Evolutionary conservation across 352 stramenopile species (phyloP), one percentile per base, ranked within the genome.

Genomic region (Phytophthora cajani): DNA sequence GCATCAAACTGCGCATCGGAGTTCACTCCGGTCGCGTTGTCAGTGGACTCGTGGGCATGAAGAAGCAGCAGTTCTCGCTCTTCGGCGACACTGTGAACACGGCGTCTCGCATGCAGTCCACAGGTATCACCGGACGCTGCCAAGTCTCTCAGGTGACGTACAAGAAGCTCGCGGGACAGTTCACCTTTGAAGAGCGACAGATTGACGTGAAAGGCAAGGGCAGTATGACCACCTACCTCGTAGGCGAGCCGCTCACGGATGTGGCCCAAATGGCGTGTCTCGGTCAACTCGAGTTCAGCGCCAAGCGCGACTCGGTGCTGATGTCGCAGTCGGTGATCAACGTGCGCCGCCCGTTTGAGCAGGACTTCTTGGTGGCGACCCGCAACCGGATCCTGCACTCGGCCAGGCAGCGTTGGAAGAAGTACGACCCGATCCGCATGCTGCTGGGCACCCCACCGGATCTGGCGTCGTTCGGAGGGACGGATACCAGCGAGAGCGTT

Each of bases 11-110:
- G 7, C 90, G 93, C 19, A 95, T 98, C 44, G 95, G 95, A 1
- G 83, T 98, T 49, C 90, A 98, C 63, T 95, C 87, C 7, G 95
- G 94, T 10, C 82, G 92, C 21, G 85, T 97, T 19, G 92, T 98
- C 23, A 93, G 84, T 27, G 87, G 88, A 14, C 76, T 98, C 1
- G 90, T 98, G 0, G 93, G 93, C 0, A 92, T 95, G 75, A 95
- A 97, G 63, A 98, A 98, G 72, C 92, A 95, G 49, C 88, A 96
- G 30, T 98, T 98, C 69, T 97, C 89, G 10, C 74, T 98, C 8
- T 98, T 98, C 78, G 93, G 95, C 7, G 95, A 98, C 62, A 96
- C 95, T 0, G 91, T 97, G 3, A 98, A 97, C 67, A 97, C 90
- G 0, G 79, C 90, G 5, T 91, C 85, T 5, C 82, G 92, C 2